phyloP scores from a whole-genome alignment of 768 basidiomycete genomes.

The Tulasnella sp. region DNA sequence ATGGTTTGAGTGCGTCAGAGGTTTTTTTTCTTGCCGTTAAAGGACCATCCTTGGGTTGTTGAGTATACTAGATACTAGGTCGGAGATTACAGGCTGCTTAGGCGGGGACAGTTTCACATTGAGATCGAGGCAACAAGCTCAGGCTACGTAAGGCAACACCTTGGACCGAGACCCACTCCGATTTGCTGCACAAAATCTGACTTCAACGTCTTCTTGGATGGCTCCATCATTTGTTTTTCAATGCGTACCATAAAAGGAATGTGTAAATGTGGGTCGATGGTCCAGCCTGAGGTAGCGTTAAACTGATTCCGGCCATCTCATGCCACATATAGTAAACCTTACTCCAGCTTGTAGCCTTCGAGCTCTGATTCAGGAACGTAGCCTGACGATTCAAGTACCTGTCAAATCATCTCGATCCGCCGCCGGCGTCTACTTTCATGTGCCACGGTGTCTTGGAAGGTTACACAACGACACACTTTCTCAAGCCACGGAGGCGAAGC shows the following conservation, averaged over 20 bases:
- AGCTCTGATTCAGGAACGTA: neutral
- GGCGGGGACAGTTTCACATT: too few relatives aligned
- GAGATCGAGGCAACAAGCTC: too few relatives aligned
- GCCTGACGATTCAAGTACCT: neutral
- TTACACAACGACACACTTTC: neutral
- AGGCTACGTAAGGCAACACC: too few relatives aligned
- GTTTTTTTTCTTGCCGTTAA: conserved; percentile 34
- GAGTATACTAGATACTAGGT: too few relatives aligned
- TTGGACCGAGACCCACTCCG: too few relatives aligned
- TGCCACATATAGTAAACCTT: neutral
- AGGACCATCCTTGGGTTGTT: conserved; percentile 37
- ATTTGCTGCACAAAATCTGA: too few relatives aligned
- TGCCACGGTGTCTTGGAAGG: neutral
- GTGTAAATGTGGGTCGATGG: conserved; percentile 36
- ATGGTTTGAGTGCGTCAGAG: too few relatives aligned
- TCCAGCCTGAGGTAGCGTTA: neutral
- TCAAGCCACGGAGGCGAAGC: neutral
- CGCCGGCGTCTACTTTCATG: neutral
- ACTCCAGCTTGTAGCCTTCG: neutral
- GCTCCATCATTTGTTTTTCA: too few relatives aligned
- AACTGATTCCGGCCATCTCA: neutral
- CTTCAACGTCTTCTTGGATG: too few relatives aligned
- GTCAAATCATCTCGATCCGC: neutral
- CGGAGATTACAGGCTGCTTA: too few relatives aligned
- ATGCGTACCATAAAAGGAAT: too few relatives aligned